Base-by-base conservation (phyloP, 1,139 yeast genomes). In the Geotrichum bryndzae region DNA sequence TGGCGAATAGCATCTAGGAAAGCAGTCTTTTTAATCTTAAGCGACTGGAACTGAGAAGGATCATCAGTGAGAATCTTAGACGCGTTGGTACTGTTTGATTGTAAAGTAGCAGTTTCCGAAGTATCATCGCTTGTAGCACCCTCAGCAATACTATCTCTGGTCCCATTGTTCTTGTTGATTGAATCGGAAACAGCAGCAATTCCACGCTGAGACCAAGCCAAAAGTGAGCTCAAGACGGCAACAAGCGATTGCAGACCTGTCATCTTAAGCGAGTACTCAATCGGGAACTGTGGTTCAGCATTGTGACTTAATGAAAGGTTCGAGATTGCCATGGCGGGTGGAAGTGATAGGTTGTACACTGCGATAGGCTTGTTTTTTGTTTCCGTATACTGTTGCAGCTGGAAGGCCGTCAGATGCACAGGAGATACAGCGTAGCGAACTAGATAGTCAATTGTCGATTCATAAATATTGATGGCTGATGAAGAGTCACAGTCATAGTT, bases 401-500 rank as follows among this genome's bases (percentile, higher is more conserved):
- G 96, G 53, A 83, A 80, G 23, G 85, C 82, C 0, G 95, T 82
- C 13, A 87, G 85, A 29, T 87, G 95, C 4, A 88, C 86, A 65
- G 91, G 81, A 0, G 87, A 80, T 54, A 89, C 78, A 0, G 97
- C 86, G 63, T 88, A 76, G 67, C 83, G 84, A 5, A 96, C 88
- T 67, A 94, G 79, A 68, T 88, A 86, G 67, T 90, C 94, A 61
- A 91, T 84, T 51, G 90, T 78, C 61, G 84, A 81, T 74, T 95
- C 99, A 73, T 94, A 90, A 58, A 92, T 81, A 72, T 94, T 94
- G 56, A 96, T 90, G 81, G 87, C 83, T 6, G 83, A 79, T 22
- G 87, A 82, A 15, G 75, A 69, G 72, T 91, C 97, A 77, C 99
- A 95, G 74, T 95, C 99, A 74, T 94, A 95, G 73, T 95, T 95